Evolutionary conservation across 345 rosid species (phyloP).

Genomic region (Brassica napus): DNA sequence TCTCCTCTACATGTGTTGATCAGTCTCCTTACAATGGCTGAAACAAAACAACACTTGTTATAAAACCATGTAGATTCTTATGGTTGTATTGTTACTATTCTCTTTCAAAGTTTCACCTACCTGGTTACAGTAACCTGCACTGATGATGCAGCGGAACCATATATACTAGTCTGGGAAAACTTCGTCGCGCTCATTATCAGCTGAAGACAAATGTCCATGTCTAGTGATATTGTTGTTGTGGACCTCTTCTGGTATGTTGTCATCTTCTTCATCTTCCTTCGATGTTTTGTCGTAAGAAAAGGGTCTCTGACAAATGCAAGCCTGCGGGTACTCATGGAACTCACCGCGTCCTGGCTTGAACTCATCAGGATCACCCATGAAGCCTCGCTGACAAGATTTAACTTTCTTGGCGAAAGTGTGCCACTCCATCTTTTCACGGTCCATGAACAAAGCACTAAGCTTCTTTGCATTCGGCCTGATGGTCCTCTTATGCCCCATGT

Average conservation of each 20-base stretch:
- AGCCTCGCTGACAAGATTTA: constrained; percentile 89
- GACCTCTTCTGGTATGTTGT: constrained; percentile 26
- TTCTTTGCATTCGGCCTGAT: constrained; percentile 91
- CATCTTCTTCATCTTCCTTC: constrained; percentile 36
- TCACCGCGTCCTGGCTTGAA: constrained; percentile 85
- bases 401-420: constrained; percentile 76
- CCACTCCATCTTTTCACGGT: constrained; percentile 74
- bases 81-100: neutral
- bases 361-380: constrained; percentile 97
- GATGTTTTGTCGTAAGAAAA: constrained; percentile 33
- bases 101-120: constrained; percentile 17
- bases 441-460: constrained; percentile 76
- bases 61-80: neutral
- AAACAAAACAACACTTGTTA: constrained; percentile 8
- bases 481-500: constrained; percentile 93
- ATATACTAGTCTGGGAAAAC: constrained; percentile 43
- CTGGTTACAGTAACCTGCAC: constrained; percentile 25
- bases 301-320: constrained; percentile 80
- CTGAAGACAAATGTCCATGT: constrained; percentile 30
- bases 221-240: constrained; percentile 35
- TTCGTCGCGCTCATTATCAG: constrained; percentile 41
- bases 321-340: constrained; percentile 79
- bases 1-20: constrained; percentile 35
- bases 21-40: constrained; percentile 37
- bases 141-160: constrained; percentile 9